A percentile compares a stretch with the other conserved stretches of the same genome.
Conservation (phyloP, 2,329 filamentous ascomycete species). For the Seiridium unicorne region DNA sequence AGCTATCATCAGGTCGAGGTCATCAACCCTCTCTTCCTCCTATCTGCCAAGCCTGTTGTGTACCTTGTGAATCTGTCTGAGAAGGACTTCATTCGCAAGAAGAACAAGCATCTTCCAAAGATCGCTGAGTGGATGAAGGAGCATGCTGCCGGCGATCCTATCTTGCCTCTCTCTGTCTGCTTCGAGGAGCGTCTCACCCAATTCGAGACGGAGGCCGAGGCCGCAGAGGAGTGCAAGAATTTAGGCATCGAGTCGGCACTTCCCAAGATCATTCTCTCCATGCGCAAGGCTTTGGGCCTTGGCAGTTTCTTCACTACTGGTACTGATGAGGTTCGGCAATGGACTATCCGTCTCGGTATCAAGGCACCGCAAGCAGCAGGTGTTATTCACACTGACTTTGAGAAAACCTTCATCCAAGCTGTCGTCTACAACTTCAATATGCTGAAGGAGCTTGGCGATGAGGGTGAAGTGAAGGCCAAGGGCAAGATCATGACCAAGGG, state of each 20-base stretch:
- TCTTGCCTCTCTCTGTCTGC: conserved; percentile 88
- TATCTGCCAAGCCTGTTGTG: conserved; percentile 95
- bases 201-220: conserved; percentile 75
- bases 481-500: conserved; percentile 99
- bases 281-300: conserved; percentile 89
- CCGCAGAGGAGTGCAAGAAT: conserved; percentile 82
- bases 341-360: conserved; percentile 93
- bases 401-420: conserved; percentile 98
- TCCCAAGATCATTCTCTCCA: conserved; percentile 87
- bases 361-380: conserved; percentile 98
- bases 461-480: conserved; percentile 84
- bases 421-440: conserved; percentile 87
- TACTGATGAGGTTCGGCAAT: conserved; percentile 94
- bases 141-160: conserved; percentile 80
- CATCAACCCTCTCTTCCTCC: conserved; percentile 93
- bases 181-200: conserved; percentile 90
- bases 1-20: conserved; percentile 72
- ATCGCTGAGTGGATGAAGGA: conserved; percentile 95
- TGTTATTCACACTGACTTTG: conserved; percentile 97
- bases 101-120: conserved; percentile 98
- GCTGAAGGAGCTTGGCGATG: conserved; percentile 84
- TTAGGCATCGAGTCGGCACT: conserved; percentile 84
- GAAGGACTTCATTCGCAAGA: conserved; percentile 95
- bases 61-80: conserved; percentile 97
- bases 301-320: conserved; percentile 97